phyloP scores from a whole-genome alignment of 148 eudicot genomes.

The Rhododendron molle region DNA sequence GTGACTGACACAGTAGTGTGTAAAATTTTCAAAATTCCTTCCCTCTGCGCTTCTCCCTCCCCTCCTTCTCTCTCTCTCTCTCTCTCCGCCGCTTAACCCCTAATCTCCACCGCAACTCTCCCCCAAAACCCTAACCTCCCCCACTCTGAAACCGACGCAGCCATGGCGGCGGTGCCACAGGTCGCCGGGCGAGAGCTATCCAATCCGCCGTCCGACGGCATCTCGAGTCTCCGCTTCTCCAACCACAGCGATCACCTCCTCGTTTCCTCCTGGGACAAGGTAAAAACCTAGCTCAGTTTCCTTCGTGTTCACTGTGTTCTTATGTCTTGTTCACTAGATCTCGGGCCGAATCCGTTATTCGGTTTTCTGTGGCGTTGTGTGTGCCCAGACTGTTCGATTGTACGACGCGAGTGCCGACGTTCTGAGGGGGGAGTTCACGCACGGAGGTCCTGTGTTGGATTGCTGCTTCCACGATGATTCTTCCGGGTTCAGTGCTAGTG shows the following conservation, averaged over 20 bases:
- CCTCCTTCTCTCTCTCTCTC: background rate
- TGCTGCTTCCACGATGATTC: slow-evolving; percentile 95
- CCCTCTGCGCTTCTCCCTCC: background rate
- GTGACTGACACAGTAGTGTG: background rate
- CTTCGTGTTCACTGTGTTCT: background rate
- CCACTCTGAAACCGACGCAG: background rate
- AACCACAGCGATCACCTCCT: slow-evolving; percentile 81
- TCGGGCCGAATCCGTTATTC: background rate
- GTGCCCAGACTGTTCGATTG: slow-evolving; percentile 65
- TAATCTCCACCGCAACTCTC: background rate
- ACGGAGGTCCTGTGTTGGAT: slow-evolving; percentile 87
- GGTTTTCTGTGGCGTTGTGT: background rate
- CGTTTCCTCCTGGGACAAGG: slow-evolving; percentile 95
- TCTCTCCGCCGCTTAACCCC: background rate
- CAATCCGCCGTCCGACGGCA: slow-evolving; percentile 76
- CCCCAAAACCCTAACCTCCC: slow-evolving; percentile 1
- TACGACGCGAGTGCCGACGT: slow-evolving; percentile 83
- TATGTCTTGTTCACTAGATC: background rate
- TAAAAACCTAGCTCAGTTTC: background rate
- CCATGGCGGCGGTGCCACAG: slow-evolving; percentile 59
- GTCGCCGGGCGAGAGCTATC: slow-evolving; percentile 59
- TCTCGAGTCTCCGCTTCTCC: slow-evolving; percentile 34
- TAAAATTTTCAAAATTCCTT: slow-evolving; percentile 11
- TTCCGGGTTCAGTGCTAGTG: slow-evolving; percentile 79
- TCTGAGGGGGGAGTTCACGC: slow-evolving; percentile 81